These are phyloP conservation scores for Leishmania tropica DNA, from an alignment of 208 protist species.

Conservation along the genomic window DNA sequence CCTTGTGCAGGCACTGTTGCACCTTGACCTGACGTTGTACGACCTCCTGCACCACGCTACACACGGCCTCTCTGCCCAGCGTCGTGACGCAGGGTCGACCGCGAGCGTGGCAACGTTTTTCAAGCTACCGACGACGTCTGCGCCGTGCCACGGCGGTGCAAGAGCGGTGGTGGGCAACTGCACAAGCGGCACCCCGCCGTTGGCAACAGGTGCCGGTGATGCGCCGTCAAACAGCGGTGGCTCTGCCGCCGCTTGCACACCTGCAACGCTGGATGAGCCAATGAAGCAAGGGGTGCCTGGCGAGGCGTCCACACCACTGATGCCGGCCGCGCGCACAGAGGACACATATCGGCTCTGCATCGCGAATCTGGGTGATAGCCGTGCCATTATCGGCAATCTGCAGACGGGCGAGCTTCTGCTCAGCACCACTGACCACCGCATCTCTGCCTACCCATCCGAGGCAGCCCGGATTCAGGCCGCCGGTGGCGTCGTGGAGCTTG, in stretches of 20 bases:
- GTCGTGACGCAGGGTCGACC: constrained; percentile 49
- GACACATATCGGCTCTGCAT: constrained; percentile 46
- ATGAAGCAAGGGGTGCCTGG: neutral
- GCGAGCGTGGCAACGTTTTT: constrained; percentile 54
- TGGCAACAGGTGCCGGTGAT: too few relatives aligned
- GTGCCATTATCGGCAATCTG: constrained; percentile 58
- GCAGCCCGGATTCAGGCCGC: constrained; percentile 28
- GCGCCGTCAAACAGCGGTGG: neutral
- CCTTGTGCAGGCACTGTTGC: constrained; percentile 70
- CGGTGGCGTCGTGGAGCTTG: constrained; percentile 56
- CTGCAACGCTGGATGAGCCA: neutral
- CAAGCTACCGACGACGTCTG: neutral
- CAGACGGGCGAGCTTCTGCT: constrained; percentile 40
- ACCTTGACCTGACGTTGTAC: constrained; percentile 69
- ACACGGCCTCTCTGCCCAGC: constrained; percentile 1
- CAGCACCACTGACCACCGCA: constrained; percentile 64
- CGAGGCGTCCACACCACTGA: neutral
- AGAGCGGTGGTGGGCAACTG: neutral
- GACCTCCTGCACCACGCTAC: constrained; percentile 27
- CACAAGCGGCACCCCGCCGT: neutral
- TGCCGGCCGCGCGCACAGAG: neutral
- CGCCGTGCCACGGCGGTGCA: neutral
- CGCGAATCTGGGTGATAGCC: constrained; percentile 78
- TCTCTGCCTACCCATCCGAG: constrained; percentile 42
- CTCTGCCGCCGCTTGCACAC: neutral